Conservation (phyloP, 768 basidiomycete genomes). For the Pilatotrama ljubarskyi region DNA sequence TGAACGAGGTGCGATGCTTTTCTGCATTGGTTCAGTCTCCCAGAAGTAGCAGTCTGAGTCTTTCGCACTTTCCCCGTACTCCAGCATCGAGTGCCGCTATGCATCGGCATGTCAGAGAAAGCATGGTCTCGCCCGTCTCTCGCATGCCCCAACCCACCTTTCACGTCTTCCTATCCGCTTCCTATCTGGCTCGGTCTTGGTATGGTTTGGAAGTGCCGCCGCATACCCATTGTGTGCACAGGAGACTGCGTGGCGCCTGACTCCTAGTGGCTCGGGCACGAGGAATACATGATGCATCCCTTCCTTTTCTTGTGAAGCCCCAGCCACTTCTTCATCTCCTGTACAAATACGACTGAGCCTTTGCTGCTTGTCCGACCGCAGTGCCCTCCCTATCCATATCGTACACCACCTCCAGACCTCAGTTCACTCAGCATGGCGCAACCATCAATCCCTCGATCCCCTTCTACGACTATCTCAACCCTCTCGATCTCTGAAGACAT, state of each 20-base stretch:
- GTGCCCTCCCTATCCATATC: not conserved
- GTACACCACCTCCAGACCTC: not conserved
- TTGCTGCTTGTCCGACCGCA: not conserved
- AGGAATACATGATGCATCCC: slow-evolving; percentile 13
- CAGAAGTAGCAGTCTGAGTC: too few relatives aligned
- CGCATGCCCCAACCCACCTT: too few relatives aligned
- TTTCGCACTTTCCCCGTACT: too few relatives aligned
- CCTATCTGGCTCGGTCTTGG: too few relatives aligned
- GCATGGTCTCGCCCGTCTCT: too few relatives aligned
- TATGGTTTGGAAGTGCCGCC: not conserved
- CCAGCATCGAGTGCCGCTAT: too few relatives aligned
- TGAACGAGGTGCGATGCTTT: too few relatives aligned
- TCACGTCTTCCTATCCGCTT: too few relatives aligned
- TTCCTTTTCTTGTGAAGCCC: slow-evolving; percentile 12
- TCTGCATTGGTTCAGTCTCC: too few relatives aligned
- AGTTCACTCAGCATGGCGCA: slow-evolving; percentile 2
- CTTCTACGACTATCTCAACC: slow-evolving; percentile 14
- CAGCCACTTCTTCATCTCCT: not conserved
- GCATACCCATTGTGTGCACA: not conserved
- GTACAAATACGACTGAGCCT: slow-evolving; percentile 5
- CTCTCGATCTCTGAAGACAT: slow-evolving; percentile 18
- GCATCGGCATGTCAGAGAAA: too few relatives aligned
- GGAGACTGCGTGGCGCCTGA: not conserved
- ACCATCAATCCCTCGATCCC: not conserved
- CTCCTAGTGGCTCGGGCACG: slow-evolving; percentile 6